Evolutionary conservation across 768 basidiomycete genomes (phyloP).

Genomic region (Boletus eberwhitei): DNA sequence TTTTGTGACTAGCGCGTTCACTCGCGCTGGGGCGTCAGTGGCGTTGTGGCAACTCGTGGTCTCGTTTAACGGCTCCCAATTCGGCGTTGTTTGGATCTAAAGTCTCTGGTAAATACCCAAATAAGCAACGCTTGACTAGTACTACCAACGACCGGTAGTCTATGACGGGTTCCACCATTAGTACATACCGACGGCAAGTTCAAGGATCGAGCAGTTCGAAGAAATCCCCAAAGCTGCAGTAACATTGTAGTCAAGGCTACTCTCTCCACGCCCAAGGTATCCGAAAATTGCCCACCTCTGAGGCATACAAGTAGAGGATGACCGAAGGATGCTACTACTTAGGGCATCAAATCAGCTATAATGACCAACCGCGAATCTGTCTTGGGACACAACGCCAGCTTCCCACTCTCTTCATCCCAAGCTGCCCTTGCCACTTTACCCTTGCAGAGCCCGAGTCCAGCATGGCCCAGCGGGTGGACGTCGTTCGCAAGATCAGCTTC

Average conservation of each 20-base stretch:
- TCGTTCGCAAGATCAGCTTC: background rate
- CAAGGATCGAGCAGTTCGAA: too few relatives aligned
- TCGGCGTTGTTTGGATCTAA: conserved; percentile 28
- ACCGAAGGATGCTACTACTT: background rate
- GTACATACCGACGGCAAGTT: too few relatives aligned
- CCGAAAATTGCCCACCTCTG: too few relatives aligned
- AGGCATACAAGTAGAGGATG: too few relatives aligned
- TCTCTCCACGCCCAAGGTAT: too few relatives aligned
- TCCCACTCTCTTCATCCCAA: background rate
- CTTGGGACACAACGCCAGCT: background rate
- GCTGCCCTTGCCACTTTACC: background rate
- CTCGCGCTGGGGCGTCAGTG: background rate
- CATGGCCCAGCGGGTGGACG: background rate
- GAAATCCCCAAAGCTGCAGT: too few relatives aligned
- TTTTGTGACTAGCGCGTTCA: background rate
- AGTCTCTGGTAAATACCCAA: conserved; percentile 23
- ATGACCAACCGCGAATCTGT: background rate
- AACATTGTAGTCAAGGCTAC: too few relatives aligned
- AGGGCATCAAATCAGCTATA: background rate
- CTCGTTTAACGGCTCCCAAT: conserved; percentile 1
- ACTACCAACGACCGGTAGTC: too few relatives aligned
- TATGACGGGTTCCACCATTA: too few relatives aligned
- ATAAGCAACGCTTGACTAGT: conserved; percentile 6
- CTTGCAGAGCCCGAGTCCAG: background rate
- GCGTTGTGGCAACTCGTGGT: conserved; percentile 1